Conservation (phyloP, 169 alveolate genomes). For the Sarcocystis neurona region DNA sequence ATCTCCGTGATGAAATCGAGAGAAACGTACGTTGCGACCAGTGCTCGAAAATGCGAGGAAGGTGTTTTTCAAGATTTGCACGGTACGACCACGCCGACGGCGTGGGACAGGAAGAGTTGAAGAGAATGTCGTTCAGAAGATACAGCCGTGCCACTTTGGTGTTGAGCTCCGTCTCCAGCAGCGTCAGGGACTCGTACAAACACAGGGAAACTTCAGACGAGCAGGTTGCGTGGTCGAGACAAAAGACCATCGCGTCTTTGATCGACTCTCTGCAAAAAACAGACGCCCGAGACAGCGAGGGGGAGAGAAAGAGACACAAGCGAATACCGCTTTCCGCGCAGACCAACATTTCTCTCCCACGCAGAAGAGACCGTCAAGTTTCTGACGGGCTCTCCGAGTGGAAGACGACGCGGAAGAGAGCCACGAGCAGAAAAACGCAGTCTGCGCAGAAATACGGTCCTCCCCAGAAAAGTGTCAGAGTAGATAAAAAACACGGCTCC, state of each 20-base stretch:
- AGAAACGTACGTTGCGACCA: slow-evolving; percentile 62
- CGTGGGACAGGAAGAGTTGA: slow-evolving; percentile 71
- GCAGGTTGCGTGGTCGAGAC: slow-evolving; percentile 59
- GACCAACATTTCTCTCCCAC: neutral
- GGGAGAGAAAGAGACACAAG: neutral
- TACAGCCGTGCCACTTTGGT: slow-evolving; percentile 73
- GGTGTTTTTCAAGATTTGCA: slow-evolving; percentile 69
- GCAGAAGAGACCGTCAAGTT: neutral
- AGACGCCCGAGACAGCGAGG: neutral
- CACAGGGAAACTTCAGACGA: slow-evolving; percentile 54
- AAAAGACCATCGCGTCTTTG: slow-evolving; percentile 58
- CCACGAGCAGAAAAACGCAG: neutral
- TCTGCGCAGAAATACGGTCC: neutral
- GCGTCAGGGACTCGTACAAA: slow-evolving; percentile 49
- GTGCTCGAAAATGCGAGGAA: slow-evolving; percentile 70
- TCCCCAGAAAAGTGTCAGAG: neutral
- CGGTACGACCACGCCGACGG: slow-evolving; percentile 75
- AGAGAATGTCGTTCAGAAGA: slow-evolving; percentile 73
- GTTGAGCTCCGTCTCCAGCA: slow-evolving; percentile 55
- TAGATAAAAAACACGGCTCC: too few relatives aligned
- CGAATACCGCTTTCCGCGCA: neutral
- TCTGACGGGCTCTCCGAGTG: neutral
- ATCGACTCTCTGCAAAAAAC: slow-evolving; percentile 35
- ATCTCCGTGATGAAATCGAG: too few relatives aligned
- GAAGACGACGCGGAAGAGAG: neutral